A percentile compares a stretch with the other conserved stretches of the same genome.
phyloP scores from a whole-genome alignment of 164 flowering plant genomes.

The Liquidambar formosana region DNA sequence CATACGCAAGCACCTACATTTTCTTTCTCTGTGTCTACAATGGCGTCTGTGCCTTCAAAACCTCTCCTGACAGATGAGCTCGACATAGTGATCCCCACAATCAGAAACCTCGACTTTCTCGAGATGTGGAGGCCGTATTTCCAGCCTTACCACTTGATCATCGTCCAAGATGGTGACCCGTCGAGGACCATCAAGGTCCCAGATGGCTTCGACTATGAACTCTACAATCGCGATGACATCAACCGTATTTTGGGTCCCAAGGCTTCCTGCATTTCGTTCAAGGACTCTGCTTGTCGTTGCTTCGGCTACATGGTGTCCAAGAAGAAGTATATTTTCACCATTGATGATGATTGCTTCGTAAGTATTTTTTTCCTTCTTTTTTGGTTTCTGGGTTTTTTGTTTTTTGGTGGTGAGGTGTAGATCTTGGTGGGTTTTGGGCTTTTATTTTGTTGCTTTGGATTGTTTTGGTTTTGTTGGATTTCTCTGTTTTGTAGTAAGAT shows the following conservation, averaged over 20 bases:
- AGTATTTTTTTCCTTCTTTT: constrained; percentile 24
- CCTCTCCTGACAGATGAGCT: constrained; percentile 65
- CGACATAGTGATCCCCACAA: constrained; percentile 86
- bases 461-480: background rate
- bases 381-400: background rate
- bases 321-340: constrained; percentile 89
- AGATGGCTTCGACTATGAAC: constrained; percentile 81
- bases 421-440: constrained; percentile 5
- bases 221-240: constrained; percentile 76
- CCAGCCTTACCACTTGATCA: constrained; percentile 78
- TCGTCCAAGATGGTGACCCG: constrained; percentile 89
- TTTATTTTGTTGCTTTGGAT: constrained; percentile 5
- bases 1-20: background rate
- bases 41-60: constrained; percentile 4
- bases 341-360: constrained; percentile 90
- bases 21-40: constrained; percentile 9
- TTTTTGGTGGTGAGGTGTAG: background rate
- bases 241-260: constrained; percentile 74
- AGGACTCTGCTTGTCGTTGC: constrained; percentile 92
- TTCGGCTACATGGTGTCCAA: constrained; percentile 86
- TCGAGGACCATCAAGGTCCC: constrained; percentile 69
- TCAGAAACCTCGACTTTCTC: constrained; percentile 78
- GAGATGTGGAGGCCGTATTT: constrained; percentile 93
- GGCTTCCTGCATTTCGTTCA: constrained; percentile 81
- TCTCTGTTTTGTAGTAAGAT: background rate